phyloP scores from a whole-genome alignment of 352 stramenopile genomes.

The Phytophthora sp. region DNA sequence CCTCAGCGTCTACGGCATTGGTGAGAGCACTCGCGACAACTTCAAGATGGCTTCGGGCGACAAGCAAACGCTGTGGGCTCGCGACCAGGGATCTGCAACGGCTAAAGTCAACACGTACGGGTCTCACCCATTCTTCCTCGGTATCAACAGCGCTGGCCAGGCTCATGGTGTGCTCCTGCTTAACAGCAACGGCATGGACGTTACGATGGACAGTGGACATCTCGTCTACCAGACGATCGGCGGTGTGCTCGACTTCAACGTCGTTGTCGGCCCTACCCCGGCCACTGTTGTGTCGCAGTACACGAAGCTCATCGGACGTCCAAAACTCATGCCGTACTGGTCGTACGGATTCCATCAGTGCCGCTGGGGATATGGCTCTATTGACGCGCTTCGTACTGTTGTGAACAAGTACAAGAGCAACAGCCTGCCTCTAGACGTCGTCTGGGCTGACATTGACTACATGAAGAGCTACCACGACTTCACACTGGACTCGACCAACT shows the following conservation, averaged over 20 bases:
- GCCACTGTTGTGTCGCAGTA: constrained; percentile 59
- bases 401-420: constrained; percentile 51
- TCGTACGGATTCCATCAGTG: constrained; percentile 77
- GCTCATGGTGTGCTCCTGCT: constrained; percentile 62
- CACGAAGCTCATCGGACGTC: constrained; percentile 57
- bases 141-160: constrained; percentile 42
- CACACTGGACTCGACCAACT: constrained; percentile 64
- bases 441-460: constrained; percentile 76
- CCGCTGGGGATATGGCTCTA: constrained; percentile 50
- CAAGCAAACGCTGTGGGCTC: constrained; percentile 57
- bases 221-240: constrained; percentile 64
- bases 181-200: constrained; percentile 75
- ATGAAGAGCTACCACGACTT: constrained; percentile 70
- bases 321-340: constrained; percentile 73
- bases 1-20: constrained; percentile 47
- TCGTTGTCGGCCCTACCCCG: constrained; percentile 54
- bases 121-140: constrained; percentile 65
- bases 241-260: constrained; percentile 67
- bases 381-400: constrained; percentile 36
- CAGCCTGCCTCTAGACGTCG: constrained; percentile 55
- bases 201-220: constrained; percentile 46
- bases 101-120: constrained; percentile 62
- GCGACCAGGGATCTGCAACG: constrained; percentile 40
- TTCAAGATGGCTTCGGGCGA: constrained; percentile 49
- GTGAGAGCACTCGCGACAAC: constrained; percentile 46